These are phyloP conservation scores for Spiraea crenata DNA, from an alignment of 331 rosid species.

Conservation along the genomic window DNA sequence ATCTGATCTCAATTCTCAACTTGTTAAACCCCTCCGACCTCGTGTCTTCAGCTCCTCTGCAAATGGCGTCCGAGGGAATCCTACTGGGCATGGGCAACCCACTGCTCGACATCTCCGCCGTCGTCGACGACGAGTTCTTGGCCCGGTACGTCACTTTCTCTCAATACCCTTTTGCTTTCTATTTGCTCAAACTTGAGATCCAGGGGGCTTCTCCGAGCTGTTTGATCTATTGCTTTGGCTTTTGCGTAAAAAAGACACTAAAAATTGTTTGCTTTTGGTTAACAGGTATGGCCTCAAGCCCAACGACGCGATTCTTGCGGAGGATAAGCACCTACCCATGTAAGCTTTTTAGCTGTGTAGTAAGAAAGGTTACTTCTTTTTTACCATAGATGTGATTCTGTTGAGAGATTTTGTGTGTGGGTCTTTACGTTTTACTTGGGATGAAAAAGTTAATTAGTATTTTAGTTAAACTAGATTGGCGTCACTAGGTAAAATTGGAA, in stretches of 20 bases:
- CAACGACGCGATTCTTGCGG: conserved; percentile 89
- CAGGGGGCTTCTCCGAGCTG: neutral
- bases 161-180: neutral
- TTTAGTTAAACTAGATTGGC: neutral
- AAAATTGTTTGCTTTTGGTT: neutral
- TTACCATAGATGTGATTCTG: neutral
- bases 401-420: neutral
- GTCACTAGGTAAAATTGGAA: neutral
- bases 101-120: conserved; percentile 84
- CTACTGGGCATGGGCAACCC: conserved; percentile 96
- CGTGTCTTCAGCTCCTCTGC: neutral
- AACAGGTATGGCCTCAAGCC: conserved; percentile 69
- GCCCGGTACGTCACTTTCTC: conserved; percentile 36
- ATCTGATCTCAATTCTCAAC: conserved; percentile 9
- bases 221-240: conserved; percentile 5
- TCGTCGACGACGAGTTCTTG: conserved; percentile 67
- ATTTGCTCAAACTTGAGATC: neutral
- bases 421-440: neutral
- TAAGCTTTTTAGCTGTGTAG: conserved; percentile 18
- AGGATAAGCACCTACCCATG: conserved; percentile 93
- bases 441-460: too few species aligned
- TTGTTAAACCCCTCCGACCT: neutral
- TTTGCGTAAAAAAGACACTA: neutral
- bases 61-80: conserved; percentile 65
- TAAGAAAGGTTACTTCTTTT: neutral